Base-by-base conservation (phyloP, 495 filamentous ascomycete genomes). In the Penicillium goetzii region DNA sequence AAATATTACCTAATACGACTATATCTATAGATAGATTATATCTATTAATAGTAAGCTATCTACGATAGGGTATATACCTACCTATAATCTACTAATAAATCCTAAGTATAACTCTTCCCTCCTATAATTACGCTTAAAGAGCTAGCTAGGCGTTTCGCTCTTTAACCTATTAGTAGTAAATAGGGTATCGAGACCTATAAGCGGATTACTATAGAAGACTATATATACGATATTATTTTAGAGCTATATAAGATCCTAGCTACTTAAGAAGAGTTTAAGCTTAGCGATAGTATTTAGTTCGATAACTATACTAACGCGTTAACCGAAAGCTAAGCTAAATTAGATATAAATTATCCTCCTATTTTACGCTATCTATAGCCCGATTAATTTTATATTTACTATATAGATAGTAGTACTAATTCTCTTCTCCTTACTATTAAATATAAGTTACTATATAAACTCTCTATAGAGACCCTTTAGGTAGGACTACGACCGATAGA, bases 101-200 rank as follows among this genome's bases (percentile, higher is more conserved):
- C 49, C 25, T 5, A 4, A 23, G 49, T 3, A 28, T 15, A 28
- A 28, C 14, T 52, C 4, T 52, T 28, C 19, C 19, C 49, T 25
- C n/a, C 49, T 15, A 3, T 52, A 15, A 52, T 52, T 25, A 15
- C 49, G 21, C 49, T 52, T 52, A 15, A 28, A 52, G 49, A 52
- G 49, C 49, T 52, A 6, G 49, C 49, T 52, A 28, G 49, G 49
- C 49, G 49, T 10, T 52, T 52, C 49, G 49, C 49, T 28, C 49
- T 52, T 52, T 15, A 15, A 28, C 49, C 49, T 28, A 52, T 52
- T 15, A 43, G 40, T 19, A 43, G 40, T 43, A 10, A 43, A 14
- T 10, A 43, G 11, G 40, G 11, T 14, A 3, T 43, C 40, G 40
- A 43, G 19, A 43, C 40, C 3, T 43, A 43, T 10, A 10, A 43